Conservation (phyloP, 208 protist genomes). For the Leishmania martiniquensis region DNA sequence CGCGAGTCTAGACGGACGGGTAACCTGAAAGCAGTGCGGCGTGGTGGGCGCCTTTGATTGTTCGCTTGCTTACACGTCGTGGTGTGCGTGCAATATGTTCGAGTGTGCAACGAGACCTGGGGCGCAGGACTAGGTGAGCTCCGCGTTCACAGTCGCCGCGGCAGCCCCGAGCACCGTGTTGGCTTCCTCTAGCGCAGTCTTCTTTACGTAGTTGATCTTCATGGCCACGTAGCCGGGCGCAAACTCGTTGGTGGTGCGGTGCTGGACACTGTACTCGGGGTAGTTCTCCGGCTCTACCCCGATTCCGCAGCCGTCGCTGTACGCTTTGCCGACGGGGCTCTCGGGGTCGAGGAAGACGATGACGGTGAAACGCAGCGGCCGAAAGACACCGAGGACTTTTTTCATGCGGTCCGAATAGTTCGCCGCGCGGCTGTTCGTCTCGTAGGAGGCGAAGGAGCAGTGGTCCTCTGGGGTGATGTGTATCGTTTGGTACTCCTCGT, state of each 20-base stretch:
- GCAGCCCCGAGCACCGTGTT: neutral
- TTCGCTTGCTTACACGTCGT: neutral
- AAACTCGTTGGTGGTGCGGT: conserved; percentile 85
- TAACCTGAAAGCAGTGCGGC: too few species aligned
- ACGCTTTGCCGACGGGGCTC: conserved; percentile 72
- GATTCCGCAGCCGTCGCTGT: conserved; percentile 58
- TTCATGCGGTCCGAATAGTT: conserved; percentile 69
- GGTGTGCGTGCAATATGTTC: neutral
- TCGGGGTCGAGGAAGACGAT: conserved; percentile 87
- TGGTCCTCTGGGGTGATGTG: conserved; percentile 95
- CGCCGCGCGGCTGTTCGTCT: conserved; percentile 87
- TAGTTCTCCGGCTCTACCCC: conserved; percentile 85
- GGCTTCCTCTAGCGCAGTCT: conserved; percentile 26
- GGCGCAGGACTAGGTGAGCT: neutral
- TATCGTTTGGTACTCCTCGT: conserved; percentile 92
- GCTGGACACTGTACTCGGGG: conserved; percentile 65
- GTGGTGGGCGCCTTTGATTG: neutral
- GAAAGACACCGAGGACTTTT: conserved; percentile 76
- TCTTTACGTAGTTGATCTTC: conserved; percentile 84
- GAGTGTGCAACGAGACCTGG: neutral
- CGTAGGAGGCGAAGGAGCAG: conserved; percentile 94
- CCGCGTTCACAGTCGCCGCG: neutral
- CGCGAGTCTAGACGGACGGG: too few species aligned
- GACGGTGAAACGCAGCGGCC: conserved; percentile 84
- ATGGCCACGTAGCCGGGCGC: conserved; percentile 79